Evolutionary conservation across 176 grass and related monocot genomes (phyloP).

Genomic region (Eleusine coracana): DNA sequence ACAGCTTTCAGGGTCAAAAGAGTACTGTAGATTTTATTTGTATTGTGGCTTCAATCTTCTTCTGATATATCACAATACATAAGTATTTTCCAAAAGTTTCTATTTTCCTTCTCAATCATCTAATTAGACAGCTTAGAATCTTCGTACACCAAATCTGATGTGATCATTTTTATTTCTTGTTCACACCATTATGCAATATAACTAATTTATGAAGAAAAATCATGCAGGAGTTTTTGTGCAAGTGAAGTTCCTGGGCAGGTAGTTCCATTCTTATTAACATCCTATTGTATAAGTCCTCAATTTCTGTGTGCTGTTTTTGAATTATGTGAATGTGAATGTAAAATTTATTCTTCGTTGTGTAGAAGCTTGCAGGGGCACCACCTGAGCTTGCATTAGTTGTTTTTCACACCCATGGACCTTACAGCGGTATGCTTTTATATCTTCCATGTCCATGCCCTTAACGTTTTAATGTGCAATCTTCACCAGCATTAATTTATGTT

Average conservation of each 20-base stretch:
- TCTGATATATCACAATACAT: not conserved
- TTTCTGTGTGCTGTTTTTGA: conserved; percentile 7
- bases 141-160: not conserved
- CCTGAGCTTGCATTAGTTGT: conserved; percentile 83
- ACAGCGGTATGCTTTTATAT: conserved; percentile 57
- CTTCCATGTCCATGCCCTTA: conserved; percentile 19
- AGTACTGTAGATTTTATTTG: not conserved
- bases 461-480: conserved; percentile 8
- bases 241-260: conserved; percentile 73
- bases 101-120: not conserved
- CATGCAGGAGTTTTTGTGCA: conserved; percentile 75
- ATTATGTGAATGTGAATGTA: conserved; percentile 15
- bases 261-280: conserved; percentile 14
- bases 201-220: conserved; percentile 25
- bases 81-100: not conserved
- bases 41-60: not conserved
- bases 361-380: conserved; percentile 59
- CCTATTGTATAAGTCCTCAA: conserved; percentile 33
- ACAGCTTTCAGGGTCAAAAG: not conserved
- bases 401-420: conserved; percentile 78
- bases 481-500: conserved; percentile 5
- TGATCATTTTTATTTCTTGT: conserved; percentile 2
- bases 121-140: conserved; percentile 5
- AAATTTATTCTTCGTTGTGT: conserved; percentile 36
- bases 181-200: not conserved